Base-by-base conservation (phyloP, 306 rosid species). In the Cicer cuneatum region DNA sequence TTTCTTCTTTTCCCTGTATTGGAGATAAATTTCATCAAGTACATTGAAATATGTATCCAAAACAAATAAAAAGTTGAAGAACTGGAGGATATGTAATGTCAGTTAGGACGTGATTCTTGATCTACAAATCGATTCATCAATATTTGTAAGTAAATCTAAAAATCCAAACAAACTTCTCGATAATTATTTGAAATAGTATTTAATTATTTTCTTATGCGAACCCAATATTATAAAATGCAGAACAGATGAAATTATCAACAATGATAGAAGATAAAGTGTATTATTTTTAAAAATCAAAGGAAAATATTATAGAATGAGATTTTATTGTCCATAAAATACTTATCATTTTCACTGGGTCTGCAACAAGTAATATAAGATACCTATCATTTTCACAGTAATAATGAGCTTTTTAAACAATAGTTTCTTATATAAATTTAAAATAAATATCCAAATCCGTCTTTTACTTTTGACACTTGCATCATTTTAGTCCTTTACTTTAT, bases 41-140 rank as follows among this genome's bases (percentile, higher is more conserved):
- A 38, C 67, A 38, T 3, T 61, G 46, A 7, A 61, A 33, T 12
- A 61, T 61, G 67, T 38, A 60, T 59, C 65, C 65, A 59, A 56
- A 56, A 56, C 38, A 21, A 56, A 56, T 56, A 57, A 57, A 24
- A 57, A 57, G 8, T 57, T 10, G 60, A 53, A 53, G 60, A 53
- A 9, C 60, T 4, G 35, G 6, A 54, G 60, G 13, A 9, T 18
- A 54, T 54, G 0, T 54, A 10, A 18, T 19, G 60, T 9, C 35
- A 54, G 18, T 54, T 54, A 21, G 59, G 12, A 18, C 4, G 13
- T 21, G 62, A 56, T 56, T 56, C 8, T 53, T 53, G 11, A 13
- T 13, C 15, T 13, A 13, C 53, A 6, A 5, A 48, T n/a, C 6
- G 8, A 51, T 51, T 51, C 57, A n/a, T 51, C 24, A 51, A 15